A percentile compares a stretch with the other conserved stretches of the same genome.
phyloP scores from a whole-genome alignment of 345 rosid species.

The Populus ilicifolia region DNA sequence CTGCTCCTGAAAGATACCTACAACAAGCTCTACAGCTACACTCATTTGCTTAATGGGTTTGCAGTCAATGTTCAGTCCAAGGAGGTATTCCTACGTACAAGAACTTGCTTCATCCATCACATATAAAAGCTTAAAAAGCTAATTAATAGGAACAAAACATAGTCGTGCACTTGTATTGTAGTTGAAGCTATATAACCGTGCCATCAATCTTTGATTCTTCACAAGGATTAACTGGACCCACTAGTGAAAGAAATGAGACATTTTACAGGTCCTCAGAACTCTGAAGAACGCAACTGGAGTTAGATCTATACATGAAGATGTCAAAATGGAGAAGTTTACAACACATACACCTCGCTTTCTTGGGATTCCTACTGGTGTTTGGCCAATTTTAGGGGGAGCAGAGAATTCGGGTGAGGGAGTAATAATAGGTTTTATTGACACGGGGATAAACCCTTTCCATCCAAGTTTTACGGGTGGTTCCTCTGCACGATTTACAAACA shows the following conservation, averaged over 20 bases:
- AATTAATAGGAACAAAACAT: too few species aligned
- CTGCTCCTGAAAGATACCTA: slow-evolving; percentile 25
- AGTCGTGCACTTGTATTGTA: too few species aligned
- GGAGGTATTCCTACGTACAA: slow-evolving; percentile 22
- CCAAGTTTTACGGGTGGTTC: slow-evolving; percentile 37
- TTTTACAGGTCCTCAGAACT: slow-evolving; percentile 25
- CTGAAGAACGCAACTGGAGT: slow-evolving; percentile 35
- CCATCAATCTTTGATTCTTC: background rate
- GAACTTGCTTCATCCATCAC: background rate
- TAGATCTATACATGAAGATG: slow-evolving; percentile 37
- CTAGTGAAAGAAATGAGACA: background rate
- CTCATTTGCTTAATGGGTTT: slow-evolving; percentile 45
- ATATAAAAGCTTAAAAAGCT: background rate
- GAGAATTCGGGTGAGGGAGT: slow-evolving; percentile 36
- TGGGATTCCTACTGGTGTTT: slow-evolving; percentile 34
- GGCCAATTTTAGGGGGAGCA: slow-evolving; percentile 43
- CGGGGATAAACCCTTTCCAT: slow-evolving; percentile 46
- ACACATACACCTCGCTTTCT: slow-evolving; percentile 43
- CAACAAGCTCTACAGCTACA: slow-evolving; percentile 44
- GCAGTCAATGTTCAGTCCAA: slow-evolving; percentile 36
- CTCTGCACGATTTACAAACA: slow-evolving; percentile 3
- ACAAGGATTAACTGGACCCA: background rate
- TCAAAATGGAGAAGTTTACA: slow-evolving; percentile 43
- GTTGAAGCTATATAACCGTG: too few species aligned
- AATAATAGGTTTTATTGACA: slow-evolving; percentile 46